Percentiles rank a stretch among this genome's conserved stretches.
Evolutionary conservation across 306 rosid genomes (phyloP).

Genomic region (Cucumis cinereus): DNA sequence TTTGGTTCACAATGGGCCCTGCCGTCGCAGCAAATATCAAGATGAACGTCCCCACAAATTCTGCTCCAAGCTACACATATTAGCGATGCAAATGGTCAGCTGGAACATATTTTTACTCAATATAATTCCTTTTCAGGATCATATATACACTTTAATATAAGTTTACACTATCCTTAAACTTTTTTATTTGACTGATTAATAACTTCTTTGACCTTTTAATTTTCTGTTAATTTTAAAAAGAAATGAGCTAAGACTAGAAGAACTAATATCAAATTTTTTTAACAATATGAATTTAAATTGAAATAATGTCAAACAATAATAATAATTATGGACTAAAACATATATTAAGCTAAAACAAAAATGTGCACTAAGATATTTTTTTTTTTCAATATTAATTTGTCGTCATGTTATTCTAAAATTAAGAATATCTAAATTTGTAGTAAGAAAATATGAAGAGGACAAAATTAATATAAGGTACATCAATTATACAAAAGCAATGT

Average conservation of each 20-base stretch:
- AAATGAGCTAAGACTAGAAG: too few relatives aligned
- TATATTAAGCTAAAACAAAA: too few relatives aligned
- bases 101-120: background rate
- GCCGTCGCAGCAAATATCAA: slow-evolving; percentile 80
- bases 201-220: too few relatives aligned
- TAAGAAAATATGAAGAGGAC: background rate
- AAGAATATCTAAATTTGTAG: background rate
- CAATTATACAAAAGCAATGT: background rate
- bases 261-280: too few relatives aligned
- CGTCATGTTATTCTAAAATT: background rate
- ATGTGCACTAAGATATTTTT: too few relatives aligned
- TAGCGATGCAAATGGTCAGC: background rate
- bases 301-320: too few relatives aligned
- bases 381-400: background rate
- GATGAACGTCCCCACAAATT: slow-evolving; percentile 89
- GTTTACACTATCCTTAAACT: too few relatives aligned
- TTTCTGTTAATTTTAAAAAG: too few relatives aligned
- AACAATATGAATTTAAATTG: too few relatives aligned
- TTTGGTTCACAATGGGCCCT: slow-evolving; percentile 81
- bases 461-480: background rate
- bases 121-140: background rate
- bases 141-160: too few relatives aligned
- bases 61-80: slow-evolving; percentile 68
- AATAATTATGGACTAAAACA: too few relatives aligned
- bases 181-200: too few relatives aligned